Percentiles rank a stretch among this genome's conserved stretches.
Conservation (phyloP, 371 early-diverging fungal species). For the Chytridium lagenaria region DNA sequence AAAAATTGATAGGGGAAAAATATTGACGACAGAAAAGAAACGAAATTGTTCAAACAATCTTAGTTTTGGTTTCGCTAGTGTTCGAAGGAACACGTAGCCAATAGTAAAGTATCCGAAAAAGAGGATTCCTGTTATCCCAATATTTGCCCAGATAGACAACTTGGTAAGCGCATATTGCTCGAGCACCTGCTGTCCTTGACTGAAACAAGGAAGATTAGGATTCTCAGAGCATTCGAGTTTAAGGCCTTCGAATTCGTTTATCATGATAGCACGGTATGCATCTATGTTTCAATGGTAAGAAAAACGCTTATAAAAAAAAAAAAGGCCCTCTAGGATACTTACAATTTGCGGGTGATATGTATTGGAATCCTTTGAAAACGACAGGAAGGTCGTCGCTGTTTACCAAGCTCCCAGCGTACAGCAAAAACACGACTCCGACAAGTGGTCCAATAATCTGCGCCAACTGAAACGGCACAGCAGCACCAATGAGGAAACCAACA, state of each 20-base stretch:
- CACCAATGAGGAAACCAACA: slow-evolving; percentile 48
- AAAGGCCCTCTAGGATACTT: neutral
- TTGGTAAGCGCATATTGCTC: slow-evolving; percentile 10
- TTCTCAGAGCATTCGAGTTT: slow-evolving; percentile 19
- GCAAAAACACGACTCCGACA: slow-evolving; percentile 51
- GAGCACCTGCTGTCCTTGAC: slow-evolving; percentile 35
- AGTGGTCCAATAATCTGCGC: slow-evolving; percentile 56
- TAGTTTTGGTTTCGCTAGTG: slow-evolving; percentile 31
- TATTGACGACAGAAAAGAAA: too few relatives aligned
- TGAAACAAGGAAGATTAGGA: slow-evolving; percentile 24
- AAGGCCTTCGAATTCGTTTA: slow-evolving; percentile 43
- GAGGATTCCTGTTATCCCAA: slow-evolving; percentile 21
- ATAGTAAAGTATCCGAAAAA: slow-evolving; percentile 27
- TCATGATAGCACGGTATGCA: slow-evolving; percentile 43
- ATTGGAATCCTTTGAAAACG: slow-evolving; percentile 53
- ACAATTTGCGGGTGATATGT: slow-evolving; percentile 43
- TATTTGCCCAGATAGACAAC: slow-evolving; percentile 21
- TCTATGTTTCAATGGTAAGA: slow-evolving; percentile 7
- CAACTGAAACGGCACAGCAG: slow-evolving; percentile 44
- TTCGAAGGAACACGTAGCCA: slow-evolving; percentile 29
- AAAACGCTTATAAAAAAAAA: neutral
- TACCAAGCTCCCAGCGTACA: slow-evolving; percentile 57
- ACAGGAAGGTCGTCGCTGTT: slow-evolving; percentile 48
- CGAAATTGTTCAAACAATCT: slow-evolving; percentile 16
- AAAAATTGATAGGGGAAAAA: too few relatives aligned